Percentiles rank a stretch among this genome's conserved stretches.
These are phyloP conservation scores for Geotrichum bryndzae DNA, from an alignment of 1,139 yeast genomes.

Conservation along the genomic window DNA sequence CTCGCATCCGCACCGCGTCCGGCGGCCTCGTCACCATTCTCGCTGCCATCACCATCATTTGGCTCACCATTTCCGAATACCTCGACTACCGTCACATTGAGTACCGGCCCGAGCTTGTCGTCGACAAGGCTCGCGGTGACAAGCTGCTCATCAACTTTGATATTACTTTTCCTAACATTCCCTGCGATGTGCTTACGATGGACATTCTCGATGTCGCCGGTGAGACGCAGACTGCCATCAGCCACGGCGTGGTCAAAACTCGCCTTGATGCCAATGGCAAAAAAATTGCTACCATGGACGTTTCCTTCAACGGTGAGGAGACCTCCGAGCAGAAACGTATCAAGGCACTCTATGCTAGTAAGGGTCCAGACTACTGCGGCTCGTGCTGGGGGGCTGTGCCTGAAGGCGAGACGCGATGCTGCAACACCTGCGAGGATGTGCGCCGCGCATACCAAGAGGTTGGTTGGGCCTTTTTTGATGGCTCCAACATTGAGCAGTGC, in stretches of 20 bases:
- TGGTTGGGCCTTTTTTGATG: constrained; percentile 89
- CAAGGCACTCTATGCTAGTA: constrained; percentile 20
- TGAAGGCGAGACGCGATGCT: constrained; percentile 48
- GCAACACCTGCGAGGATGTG: constrained; percentile 82
- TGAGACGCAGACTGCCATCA: constrained; percentile 68
- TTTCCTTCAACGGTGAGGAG: constrained; percentile 23
- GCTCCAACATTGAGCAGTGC: constrained; percentile 80
- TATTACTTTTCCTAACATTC: constrained; percentile 72
- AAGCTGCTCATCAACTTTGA: constrained; percentile 75
- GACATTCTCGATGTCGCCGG: constrained; percentile 84
- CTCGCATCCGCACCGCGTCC: constrained; percentile 74
- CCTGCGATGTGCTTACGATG: constrained; percentile 61
- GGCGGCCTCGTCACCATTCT: constrained; percentile 84
- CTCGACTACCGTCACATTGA: constrained; percentile 60
- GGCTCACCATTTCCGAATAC: constrained; percentile 72
- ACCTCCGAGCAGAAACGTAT: constrained; percentile 28
- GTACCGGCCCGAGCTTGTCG: constrained; percentile 75
- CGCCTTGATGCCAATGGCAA: constrained; percentile 50
- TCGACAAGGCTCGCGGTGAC: constrained; percentile 76
- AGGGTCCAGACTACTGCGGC: constrained; percentile 62
- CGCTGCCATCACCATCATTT: constrained; percentile 55
- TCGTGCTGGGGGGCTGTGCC: constrained; percentile 86
- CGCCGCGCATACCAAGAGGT: constrained; percentile 67
- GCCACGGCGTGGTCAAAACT: constrained; percentile 64
- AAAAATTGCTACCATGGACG: constrained; percentile 35